Base-by-base conservation (phyloP, 1,284 basidiomycete species). In the Ustilago bromivora region DNA sequence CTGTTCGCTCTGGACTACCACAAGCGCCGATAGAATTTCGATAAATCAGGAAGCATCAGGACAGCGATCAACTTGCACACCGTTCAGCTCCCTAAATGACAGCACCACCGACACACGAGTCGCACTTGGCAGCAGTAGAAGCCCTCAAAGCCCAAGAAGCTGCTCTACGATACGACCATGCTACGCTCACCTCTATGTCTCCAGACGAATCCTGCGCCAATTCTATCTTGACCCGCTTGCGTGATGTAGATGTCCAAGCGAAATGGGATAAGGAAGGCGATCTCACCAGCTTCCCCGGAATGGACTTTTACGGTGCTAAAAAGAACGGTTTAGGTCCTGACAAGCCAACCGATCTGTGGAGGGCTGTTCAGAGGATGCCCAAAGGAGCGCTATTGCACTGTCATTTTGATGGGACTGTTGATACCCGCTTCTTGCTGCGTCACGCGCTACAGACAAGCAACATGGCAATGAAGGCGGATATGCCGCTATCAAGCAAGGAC, bases 361-460 rank as follows among this genome's bases (percentile, higher is more conserved):
- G 63, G 2, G 59, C 63, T 4, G 52, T 73, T 23, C 59, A 41
- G 8, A 23, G 61, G 23, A 82, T 82, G 78, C 80, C 80, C 4
- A 82, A 82, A 47, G 80, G 80, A 4, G 78, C 76, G 7, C 55
- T 76, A 4, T 52, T 82, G 47, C 80, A 82, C 47, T 81, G 81
- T 55, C 81, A 83, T 32, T 79, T 83, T 61, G 82, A 83, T 53
- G 82, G 76, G 6, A 82, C 79, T 1, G 78, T 82, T 17, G 76
- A 82, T 35, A 67, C 73, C 1, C 60, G 65, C 32, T 82, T 80
- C 28, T 43, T 82, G 46, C 53, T 83, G 15, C 61, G 61, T 19
- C 62, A 60, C 23, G 74, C 74, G 10, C 54, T 31, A 7, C 47
- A 57, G 41, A 78, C 74, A 4, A 52, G 57, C 7, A 41, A 35